Evolutionary conservation across 495 filamentous ascomycete species (phyloP).

Genomic region (Tuber melanosporum): DNA sequence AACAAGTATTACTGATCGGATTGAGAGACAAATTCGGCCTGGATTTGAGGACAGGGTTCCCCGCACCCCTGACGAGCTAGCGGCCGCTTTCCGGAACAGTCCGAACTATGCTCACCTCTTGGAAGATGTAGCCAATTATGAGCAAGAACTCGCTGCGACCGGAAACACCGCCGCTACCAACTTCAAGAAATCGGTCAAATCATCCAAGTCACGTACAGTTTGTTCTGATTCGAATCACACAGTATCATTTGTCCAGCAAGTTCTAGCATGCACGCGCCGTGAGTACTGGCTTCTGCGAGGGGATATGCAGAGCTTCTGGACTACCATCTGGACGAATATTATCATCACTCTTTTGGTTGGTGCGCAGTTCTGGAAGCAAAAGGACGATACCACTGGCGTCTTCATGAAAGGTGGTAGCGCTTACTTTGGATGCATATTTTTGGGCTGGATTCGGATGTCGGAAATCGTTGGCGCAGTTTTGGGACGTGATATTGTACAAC

Average conservation of each 20-base stretch:
- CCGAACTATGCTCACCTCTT: conserved; percentile 38
- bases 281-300: conserved; percentile 69
- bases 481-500: conserved; percentile 57
- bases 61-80: conserved; percentile 59
- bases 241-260: conserved; percentile 61
- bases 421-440: conserved; percentile 69
- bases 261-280: conserved; percentile 60
- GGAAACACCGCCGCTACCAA: conserved; percentile 59
- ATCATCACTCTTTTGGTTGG: conserved; percentile 65
- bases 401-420: conserved; percentile 62
- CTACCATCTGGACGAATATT: conserved; percentile 68
- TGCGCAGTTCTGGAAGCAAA: conserved; percentile 62
- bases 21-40: conserved; percentile 55
- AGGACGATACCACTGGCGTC: conserved; percentile 58
- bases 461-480: conserved; percentile 64
- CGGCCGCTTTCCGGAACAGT: conserved; percentile 52
- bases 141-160: conserved; percentile 52
- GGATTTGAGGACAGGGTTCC: conserved; percentile 56
- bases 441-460: conserved; percentile 63
- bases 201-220: conserved; percentile 52
- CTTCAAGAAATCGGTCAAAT: conserved; percentile 61
- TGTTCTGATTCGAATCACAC: conserved; percentile 52
- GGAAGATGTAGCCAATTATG: conserved; percentile 53
- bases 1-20: conserved; percentile 59
- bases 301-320: conserved; percentile 63